These are phyloP conservation scores for Saksenaea oblongispora DNA, from an alignment of 371 early-diverging fungal genomes.

Conservation along the genomic window DNA sequence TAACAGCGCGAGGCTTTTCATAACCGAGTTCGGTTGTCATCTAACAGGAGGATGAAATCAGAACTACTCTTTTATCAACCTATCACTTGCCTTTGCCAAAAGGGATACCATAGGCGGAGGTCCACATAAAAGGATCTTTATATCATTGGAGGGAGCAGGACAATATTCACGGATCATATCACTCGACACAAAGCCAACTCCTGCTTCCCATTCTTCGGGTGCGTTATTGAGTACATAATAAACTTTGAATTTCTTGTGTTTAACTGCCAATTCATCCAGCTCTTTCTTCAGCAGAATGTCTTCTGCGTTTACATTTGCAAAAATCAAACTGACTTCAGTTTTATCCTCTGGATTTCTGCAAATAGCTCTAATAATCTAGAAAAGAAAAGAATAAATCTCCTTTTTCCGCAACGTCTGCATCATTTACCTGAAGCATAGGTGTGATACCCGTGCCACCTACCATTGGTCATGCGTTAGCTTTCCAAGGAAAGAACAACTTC, in stretches of 20 bases:
- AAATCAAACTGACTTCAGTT: conserved; percentile 73
- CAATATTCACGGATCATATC: conserved; percentile 69
- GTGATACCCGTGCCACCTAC: not conserved
- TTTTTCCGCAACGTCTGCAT: not conserved
- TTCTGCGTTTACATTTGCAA: conserved; percentile 78
- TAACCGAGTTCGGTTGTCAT: conserved; percentile 62
- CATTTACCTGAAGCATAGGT: conserved; percentile 26
- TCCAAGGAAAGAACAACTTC: conserved; percentile 10
- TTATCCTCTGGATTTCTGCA: conserved; percentile 66
- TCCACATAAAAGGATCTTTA: conserved; percentile 88
- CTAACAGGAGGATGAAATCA: conserved; percentile 13
- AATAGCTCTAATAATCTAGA: conserved; percentile 69
- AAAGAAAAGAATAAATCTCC: not conserved
- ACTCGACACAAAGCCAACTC: conserved; percentile 77
- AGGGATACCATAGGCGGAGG: conserved; percentile 87
- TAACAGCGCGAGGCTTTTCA: conserved; percentile 67
- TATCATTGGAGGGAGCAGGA: conserved; percentile 67
- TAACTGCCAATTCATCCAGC: conserved; percentile 65
- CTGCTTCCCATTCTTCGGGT: conserved; percentile 75
- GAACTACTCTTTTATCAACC: not conserved
- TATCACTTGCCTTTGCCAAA: conserved; percentile 48
- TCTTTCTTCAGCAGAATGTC: conserved; percentile 82
- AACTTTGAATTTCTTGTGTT: conserved; percentile 76
- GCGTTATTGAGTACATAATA: conserved; percentile 80
- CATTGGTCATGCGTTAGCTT: not conserved